Evolutionary conservation across 1,139 yeast genomes (phyloP), one percentile per base, ranked within the genome.

Genomic region (Blastobotrys elegans): DNA sequence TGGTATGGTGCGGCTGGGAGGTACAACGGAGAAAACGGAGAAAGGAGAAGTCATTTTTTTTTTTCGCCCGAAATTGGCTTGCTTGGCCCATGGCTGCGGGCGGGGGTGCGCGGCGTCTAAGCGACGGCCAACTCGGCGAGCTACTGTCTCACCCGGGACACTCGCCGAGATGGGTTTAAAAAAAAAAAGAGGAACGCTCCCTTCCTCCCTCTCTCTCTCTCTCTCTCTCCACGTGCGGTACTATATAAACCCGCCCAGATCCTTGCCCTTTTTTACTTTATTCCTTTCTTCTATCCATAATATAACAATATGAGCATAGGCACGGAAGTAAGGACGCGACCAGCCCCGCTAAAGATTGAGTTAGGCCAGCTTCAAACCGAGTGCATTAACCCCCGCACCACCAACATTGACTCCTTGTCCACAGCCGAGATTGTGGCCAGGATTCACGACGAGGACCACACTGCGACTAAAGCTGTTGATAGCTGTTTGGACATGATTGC

Each of bases 361-460:
- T 50, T 56, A 37, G 44, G 54, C 32, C 27, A 43, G 11, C 50
- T 59, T 10, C 61, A 59, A 52, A 59, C 63, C 7, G 63, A 59
- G 43, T 47, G 53, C 29, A 49, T 57, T 17, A 58, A 59, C 38
- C 54, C 59, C 3, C 30, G 46, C 17, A 54, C 62, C 1, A 41
- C 48, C 24, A 47, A 54, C 24, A 51, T 59, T 35, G 62, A 58
- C 40, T 29, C 43, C 4, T 36, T 55, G 32, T 40, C 58, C 24
- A 56, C 62, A 2, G 32, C 33, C 29, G 54, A 58, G 45, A 42
- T 62, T n/a, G 54, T 60, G 31, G 36, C 30, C 27, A 51, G 56
- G 22, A 61, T 63, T 52, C 59, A 62, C 43, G 37, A 49, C 21
- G 62, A 61, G 43, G 67, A 63, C 48, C 20, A 43, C 11, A 43